Percentiles rank a stretch among this genome's conserved stretches.
phyloP scores from a whole-genome alignment of 768 basidiomycete species.

The Nidularia sp. region DNA sequence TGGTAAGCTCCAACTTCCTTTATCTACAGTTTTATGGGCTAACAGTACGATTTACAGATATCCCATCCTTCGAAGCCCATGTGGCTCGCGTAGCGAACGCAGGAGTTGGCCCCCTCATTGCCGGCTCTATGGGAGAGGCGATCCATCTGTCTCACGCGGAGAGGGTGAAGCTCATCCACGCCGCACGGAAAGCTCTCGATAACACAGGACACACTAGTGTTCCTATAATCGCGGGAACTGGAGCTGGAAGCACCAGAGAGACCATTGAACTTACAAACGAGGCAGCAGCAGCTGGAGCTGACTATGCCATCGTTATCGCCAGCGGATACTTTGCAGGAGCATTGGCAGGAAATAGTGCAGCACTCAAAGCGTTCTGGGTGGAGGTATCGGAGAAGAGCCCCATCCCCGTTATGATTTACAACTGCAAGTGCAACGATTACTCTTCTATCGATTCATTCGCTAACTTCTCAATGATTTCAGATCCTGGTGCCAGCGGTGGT shows the following conservation, averaged over 20 bases:
- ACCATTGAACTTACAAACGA: conserved; percentile 71
- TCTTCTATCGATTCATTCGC: background rate
- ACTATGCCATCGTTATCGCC: conserved; percentile 80
- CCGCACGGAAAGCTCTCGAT: conserved; percentile 71
- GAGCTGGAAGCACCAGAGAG: conserved; percentile 79
- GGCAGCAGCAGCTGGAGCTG: conserved; percentile 83
- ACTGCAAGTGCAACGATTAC: conserved; percentile 50
- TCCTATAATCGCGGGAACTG: conserved; percentile 81
- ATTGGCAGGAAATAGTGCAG: conserved; percentile 53
- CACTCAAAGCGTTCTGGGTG: conserved; percentile 74
- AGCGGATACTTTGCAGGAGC: conserved; percentile 86
- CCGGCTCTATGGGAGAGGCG: conserved; percentile 86
- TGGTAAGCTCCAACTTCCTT: conserved; percentile 42
- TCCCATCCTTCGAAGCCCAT: conserved; percentile 66
- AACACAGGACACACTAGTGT: conserved; percentile 48
- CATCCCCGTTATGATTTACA: conserved; percentile 86
- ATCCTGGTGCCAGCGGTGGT: conserved; percentile 83
- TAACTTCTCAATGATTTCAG: conserved; percentile 30
- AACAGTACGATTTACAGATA: conserved; percentile 34
- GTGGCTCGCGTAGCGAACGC: conserved; percentile 58
- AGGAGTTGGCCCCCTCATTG: conserved; percentile 68
- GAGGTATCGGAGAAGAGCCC: conserved; percentile 79
- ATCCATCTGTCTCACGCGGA: conserved; percentile 69
- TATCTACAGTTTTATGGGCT: background rate
- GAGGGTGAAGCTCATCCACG: conserved; percentile 57